Evolutionary conservation across 2,329 filamentous ascomycete genomes (phyloP), one percentile per base, ranked within the genome.

Genomic region (Penicillium concentricum): DNA sequence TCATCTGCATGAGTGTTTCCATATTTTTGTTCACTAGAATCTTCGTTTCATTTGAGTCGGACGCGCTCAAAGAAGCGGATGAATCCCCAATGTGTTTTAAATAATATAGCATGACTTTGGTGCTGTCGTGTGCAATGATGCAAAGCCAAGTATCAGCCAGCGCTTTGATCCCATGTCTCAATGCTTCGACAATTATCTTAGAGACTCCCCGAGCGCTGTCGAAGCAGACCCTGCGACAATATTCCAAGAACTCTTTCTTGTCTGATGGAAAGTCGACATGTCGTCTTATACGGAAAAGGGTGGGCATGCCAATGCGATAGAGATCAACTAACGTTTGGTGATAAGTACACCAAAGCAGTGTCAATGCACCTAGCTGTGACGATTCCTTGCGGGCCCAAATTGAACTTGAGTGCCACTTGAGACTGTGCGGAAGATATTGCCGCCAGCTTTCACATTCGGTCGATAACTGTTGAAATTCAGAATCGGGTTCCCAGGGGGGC

Each of bases 321-420:
- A 80, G 69, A 58, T 80, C 78, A 5, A 79, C 67, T 38, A 77
- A 72, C 45, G 77, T 79, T 61, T 79, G 76, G 43, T 80, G 75
- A 47, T 79, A 80, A 26, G 78, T 80, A 61, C 77, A 79, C 61
- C 79, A 78, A 9, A 80, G 71, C 4, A 79, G 61, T 13, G 78
- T 74, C 41, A 80, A 67, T 10, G 77, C 77, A 15, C 78, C 78
- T 0, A 80, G 71, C 59, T 80, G 77, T 35, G 78, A 76, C 1
- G 78, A 79, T 58, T 79, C 78, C 20, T 78, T 72, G 12, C 78
- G 76, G 3, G 77, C 76, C 57, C 79, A 80, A 34, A 80, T 78
- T 18, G 77, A 76, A 41, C 77, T 75, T 15, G 73, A 67, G 1
- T 74, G 76, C 61, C 79, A 79, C 35, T 75, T 75, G 39, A 80